Base-by-base conservation (phyloP, 2,329 filamentous ascomycete species). In the Ophiostoma pallidulum region DNA sequence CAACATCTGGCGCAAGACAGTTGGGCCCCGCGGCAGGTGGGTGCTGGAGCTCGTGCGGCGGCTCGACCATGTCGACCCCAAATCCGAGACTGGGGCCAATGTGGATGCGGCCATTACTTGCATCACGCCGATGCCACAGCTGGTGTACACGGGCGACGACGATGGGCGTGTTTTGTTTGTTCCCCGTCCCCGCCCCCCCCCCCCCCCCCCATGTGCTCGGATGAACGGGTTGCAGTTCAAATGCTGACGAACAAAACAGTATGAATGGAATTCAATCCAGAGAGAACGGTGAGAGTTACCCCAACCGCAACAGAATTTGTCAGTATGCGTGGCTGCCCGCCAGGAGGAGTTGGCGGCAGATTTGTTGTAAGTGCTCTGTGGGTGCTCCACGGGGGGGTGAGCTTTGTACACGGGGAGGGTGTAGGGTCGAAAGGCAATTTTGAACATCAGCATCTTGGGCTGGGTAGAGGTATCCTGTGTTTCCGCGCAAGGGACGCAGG, bases 141-240 rank as follows among this genome's bases (percentile, higher is more conserved):
- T 83, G 52, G 81, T 97, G 9, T 97, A 96, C 65, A 95, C 90
- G 0, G 92, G 91, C 3, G 92, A 97, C 67, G 92, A 97, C 54
- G 84, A 89, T 54, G 92, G 92, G 26, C 76, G 82, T 71, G 91
- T 98, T 65, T 86, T 92, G 61, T 77, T 82, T 78, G n/a, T n/a
- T n/a, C n/a, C n/a, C n/a, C n/a, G n/a, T n/a, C n/a, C n/a, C n/a
- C n/a, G n/a, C n/a, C n/a, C n/a, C n/a, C n/a, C n/a, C n/a, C n/a
- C n/a, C n/a, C n/a, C n/a, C n/a, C n/a, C n/a, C n/a, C n/a, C n/a
- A n/a, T n/a, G n/a, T n/a, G n/a, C n/a, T n/a, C n/a, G n/a, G n/a
- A n/a, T n/a, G n/a, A n/a, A n/a, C n/a, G n/a, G n/a, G n/a, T n/a
- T n/a, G n/a, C n/a, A n/a, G n/a, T n/a, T n/a, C n/a, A n/a, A n/a